Base-by-base conservation (phyloP, 2,329 filamentous ascomycete species). In the Chaetomium globosum region DNA sequence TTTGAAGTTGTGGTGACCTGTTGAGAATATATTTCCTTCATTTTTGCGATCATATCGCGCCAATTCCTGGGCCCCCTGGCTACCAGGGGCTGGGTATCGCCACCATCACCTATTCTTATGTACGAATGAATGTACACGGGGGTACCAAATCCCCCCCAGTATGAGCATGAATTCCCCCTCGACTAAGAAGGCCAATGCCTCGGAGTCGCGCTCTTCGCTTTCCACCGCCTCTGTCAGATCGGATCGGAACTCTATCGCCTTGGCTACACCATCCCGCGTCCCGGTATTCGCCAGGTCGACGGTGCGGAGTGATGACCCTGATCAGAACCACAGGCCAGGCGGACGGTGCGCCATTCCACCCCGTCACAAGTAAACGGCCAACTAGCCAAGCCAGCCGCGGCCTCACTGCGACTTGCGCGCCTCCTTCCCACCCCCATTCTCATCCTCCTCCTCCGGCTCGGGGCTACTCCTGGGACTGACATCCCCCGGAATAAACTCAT, bases 401-500 rank as follows among this genome's bases (percentile, higher is more conserved):
- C 13, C 21, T 64, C 28, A 69, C 43, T 62, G 43, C 43, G 19
- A 39, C 59, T 59, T 69, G 49, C 64, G 59, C 19, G 31, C 66
- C 59, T 64, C 66, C 57, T 64, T 68, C 61, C 72, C 73, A 59
- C 80, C 73, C 12, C 71, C 73, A 69, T 79, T 73, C 63, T 77
- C 76, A 67, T 85, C 78, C 59, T 84, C 80, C 23, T 5, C 39
- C 6, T 82, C 80, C 70, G 86, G 83, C 73, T 90, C 87, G 3
- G 86, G 86, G 70, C 81, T 87, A 49, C 78, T 80, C 71, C 79
- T 78, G 16, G 82, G 79, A 71, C 82, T 87, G 10, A 89, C 80
- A 68, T 89, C 84, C 2, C 85, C 85, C 2, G 83, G 78, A 68
- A 93, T 90, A 72, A 93, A 93, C 76, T 98, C 93, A 74, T 96